A percentile compares a stretch with the other conserved stretches of the same genome.
phyloP scores from a whole-genome alignment of 1,139 yeast species.

The Yamadazyma atmosphaerica region DNA sequence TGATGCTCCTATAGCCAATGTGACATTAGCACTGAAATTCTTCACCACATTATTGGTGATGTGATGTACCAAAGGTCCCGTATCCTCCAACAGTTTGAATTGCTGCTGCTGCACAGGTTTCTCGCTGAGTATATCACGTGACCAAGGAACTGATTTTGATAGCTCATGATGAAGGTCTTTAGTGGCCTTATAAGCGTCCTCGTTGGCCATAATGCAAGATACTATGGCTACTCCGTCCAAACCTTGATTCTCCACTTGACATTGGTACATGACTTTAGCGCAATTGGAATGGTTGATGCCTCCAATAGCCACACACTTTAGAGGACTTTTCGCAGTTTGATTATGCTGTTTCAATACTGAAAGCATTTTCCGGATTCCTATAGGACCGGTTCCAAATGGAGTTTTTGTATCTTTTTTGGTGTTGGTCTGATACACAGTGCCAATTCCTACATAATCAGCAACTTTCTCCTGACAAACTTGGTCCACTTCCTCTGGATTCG shows the following conservation, averaged over 20 bases:
- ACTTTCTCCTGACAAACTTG: conserved; percentile 52
- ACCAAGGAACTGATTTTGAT: conserved; percentile 7
- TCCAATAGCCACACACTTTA: conserved; percentile 80
- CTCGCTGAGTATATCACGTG: neutral
- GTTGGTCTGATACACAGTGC: conserved; percentile 72
- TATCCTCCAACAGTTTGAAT: conserved; percentile 8
- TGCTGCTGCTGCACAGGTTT: conserved; percentile 1
- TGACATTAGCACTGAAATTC: conserved; percentile 86
- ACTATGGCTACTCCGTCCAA: conserved; percentile 86
- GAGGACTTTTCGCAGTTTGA: conserved; percentile 13
- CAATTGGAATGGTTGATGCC: conserved; percentile 73
- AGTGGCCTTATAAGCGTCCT: conserved; percentile 59
- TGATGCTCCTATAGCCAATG: conserved; percentile 81
- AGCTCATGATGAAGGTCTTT: conserved; percentile 23
- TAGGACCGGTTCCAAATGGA: conserved; percentile 56
- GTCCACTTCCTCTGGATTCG: conserved; percentile 56
- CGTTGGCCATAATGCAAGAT: conserved; percentile 77
- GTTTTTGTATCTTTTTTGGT: conserved; percentile 61
- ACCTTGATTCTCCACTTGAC: conserved; percentile 45
- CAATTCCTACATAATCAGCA: conserved; percentile 86
- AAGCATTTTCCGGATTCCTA: conserved; percentile 61
- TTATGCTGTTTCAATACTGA: conserved; percentile 43
- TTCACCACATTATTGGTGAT: conserved; percentile 90
- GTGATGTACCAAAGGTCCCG: conserved; percentile 73
- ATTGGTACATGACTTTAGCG: conserved; percentile 52